These are phyloP conservation scores for Tylopilus subfusipes DNA, from an alignment of 768 basidiomycete genomes.

Conservation along the genomic window DNA sequence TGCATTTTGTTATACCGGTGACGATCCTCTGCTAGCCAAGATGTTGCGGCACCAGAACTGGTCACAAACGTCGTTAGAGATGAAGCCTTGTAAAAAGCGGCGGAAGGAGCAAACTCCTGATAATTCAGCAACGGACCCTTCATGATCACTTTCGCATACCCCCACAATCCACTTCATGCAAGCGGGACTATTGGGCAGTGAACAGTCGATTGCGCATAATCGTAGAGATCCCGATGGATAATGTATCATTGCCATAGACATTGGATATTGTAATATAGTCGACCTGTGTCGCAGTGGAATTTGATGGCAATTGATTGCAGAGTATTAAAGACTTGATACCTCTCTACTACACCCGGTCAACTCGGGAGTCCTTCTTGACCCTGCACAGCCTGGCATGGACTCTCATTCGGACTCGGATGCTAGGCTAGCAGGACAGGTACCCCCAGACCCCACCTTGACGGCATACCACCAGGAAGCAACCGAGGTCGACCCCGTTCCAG, in stretches of 20 bases:
- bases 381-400: slow-evolving; percentile 18
- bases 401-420: slow-evolving; percentile 6
- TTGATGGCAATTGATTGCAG: neutral
- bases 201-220: slow-evolving; percentile 12
- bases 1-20: slow-evolving; percentile 48
- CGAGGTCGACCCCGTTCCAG: slow-evolving; percentile 1
- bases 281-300: neutral
- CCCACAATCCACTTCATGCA: neutral
- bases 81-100: slow-evolving; percentile 4
- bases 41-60: slow-evolving; percentile 21
- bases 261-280: neutral
- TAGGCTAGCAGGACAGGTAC: slow-evolving; percentile 7
- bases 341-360: neutral
- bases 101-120: neutral
- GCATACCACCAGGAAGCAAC: slow-evolving; percentile 13
- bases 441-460: slow-evolving; percentile 14
- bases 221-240: slow-evolving; percentile 4
- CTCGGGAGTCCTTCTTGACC: neutral
- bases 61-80: slow-evolving; percentile 9
- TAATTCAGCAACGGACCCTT: neutral
- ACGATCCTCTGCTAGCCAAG: slow-evolving; percentile 37
- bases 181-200: slow-evolving; percentile 9
- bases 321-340: neutral
- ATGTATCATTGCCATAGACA: slow-evolving; percentile 6
- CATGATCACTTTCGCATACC: slow-evolving; percentile 6